A percentile compares a stretch with the other conserved stretches of the same genome.
Evolutionary conservation across 1,284 basidiomycete genomes (phyloP).

Genomic region (Ganoderma lingzhi): DNA sequence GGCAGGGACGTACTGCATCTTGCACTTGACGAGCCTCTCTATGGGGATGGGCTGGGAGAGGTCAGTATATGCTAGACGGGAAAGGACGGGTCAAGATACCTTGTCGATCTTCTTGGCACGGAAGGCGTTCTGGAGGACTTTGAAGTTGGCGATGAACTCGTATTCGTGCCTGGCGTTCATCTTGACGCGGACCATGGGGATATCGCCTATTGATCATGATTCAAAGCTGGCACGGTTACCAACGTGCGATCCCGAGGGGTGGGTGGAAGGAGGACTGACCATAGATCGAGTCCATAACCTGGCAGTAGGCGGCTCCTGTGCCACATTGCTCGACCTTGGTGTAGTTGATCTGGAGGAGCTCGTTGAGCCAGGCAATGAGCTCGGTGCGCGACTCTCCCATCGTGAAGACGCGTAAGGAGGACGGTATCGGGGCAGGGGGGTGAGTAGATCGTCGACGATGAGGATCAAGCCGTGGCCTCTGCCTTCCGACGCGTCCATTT

Average conservation of each 20-base stretch:
- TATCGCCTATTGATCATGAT: constrained; percentile 61
- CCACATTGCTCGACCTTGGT: constrained; percentile 97
- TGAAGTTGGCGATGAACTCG: constrained; percentile 95
- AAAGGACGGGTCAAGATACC: constrained; percentile 53
- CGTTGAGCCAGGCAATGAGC: constrained; percentile 93
- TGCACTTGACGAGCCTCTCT: constrained; percentile 94
- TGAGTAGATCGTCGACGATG: constrained; percentile 38
- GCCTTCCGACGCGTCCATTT: constrained; percentile 26
- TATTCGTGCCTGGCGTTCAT: constrained; percentile 96
- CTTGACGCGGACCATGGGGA: constrained; percentile 91
- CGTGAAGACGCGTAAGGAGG: constrained; percentile 29
- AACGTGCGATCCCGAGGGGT: constrained; percentile 10
- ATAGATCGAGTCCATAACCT: constrained; percentile 93
- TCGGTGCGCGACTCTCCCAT: constrained; percentile 82
- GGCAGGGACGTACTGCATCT: constrained; percentile 91
- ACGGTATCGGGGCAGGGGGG: constrained; percentile 10
- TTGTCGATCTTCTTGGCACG: constrained; percentile 93
- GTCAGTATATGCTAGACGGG: constrained; percentile 20
- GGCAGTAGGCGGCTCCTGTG: constrained; percentile 89
- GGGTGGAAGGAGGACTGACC: constrained; percentile 54
- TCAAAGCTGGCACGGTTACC: constrained; percentile 19
- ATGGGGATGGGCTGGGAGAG: constrained; percentile 86
- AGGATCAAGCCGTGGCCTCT: constrained; percentile 31
- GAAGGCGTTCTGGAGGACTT: constrained; percentile 92
- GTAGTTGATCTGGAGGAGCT: constrained; percentile 90